Conservation (phyloP, 495 filamentous ascomycete species). For the Penicillium taxi region DNA sequence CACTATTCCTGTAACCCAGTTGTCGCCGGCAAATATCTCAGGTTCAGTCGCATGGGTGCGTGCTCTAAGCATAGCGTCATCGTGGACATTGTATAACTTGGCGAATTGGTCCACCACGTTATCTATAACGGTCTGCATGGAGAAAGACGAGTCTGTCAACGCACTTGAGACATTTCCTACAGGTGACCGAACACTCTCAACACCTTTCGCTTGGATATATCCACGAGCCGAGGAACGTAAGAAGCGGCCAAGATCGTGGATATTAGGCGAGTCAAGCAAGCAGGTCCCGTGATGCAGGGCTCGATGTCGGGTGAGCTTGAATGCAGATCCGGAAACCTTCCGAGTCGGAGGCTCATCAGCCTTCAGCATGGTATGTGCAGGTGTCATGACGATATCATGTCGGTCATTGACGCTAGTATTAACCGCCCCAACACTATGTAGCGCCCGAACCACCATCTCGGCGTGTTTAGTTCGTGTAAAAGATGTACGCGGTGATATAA, state of each 20-base stretch:
- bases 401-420: constrained; percentile 71
- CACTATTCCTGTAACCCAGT: constrained; percentile 39
- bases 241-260: constrained; percentile 55
- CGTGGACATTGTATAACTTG: constrained; percentile 20
- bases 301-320: constrained; percentile 72
- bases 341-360: constrained; percentile 37
- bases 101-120: constrained; percentile 32
- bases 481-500: constrained; percentile 64
- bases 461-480: constrained; percentile 86
- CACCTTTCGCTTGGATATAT: constrained; percentile 72
- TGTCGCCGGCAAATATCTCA: constrained; percentile 34
- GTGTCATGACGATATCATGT: constrained; percentile 80
- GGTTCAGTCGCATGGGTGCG: constrained; percentile 28
- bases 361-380: not conserved
- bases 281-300: constrained; percentile 90
- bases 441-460: constrained; percentile 77
- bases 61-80: constrained; percentile 27
- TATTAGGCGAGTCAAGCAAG: constrained; percentile 61
- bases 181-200: constrained; percentile 85
- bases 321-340: constrained; percentile 89
- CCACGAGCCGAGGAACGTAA: constrained; percentile 64
- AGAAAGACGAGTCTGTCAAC: constrained; percentile 32
- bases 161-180: constrained; percentile 65
- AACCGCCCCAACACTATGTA: constrained; percentile 41
- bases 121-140: constrained; percentile 28